These are phyloP conservation scores for Corymbia calophylla DNA, from an alignment of 441 rosid species.

Conservation along the genomic window DNA sequence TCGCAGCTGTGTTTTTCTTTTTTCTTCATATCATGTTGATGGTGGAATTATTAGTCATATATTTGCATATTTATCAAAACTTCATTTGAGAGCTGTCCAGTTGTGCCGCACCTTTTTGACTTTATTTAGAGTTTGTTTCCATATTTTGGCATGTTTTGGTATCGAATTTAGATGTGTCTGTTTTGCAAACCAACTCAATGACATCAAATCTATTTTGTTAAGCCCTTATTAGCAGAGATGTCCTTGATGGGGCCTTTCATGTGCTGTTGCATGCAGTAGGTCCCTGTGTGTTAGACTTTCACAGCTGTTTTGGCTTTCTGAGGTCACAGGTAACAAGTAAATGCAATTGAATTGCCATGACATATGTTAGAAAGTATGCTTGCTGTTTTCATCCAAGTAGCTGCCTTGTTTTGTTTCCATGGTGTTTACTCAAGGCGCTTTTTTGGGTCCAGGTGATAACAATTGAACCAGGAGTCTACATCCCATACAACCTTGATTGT, in stretches of 20 bases:
- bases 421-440: background rate
- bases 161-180: background rate
- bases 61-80: background rate
- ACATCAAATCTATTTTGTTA: background rate
- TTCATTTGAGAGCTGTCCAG: background rate
- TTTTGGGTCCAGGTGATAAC: slow-evolving; percentile 70
- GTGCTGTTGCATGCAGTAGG: background rate
- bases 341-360: background rate
- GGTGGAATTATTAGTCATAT: background rate
- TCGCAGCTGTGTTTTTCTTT: background rate
- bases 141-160: background rate
- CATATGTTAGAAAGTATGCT: background rate
- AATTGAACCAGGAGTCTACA: slow-evolving; percentile 92
- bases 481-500: slow-evolving; percentile 48
- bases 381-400: background rate
- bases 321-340: background rate
- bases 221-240: background rate
- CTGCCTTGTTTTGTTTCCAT: background rate
- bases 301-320: background rate
- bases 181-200: background rate
- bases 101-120: background rate
- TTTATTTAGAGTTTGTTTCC: background rate
- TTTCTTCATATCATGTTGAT: background rate
- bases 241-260: background rate
- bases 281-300: background rate